Conservation (phyloP, 306 rosid species). For the Fragaria vesca region DNA sequence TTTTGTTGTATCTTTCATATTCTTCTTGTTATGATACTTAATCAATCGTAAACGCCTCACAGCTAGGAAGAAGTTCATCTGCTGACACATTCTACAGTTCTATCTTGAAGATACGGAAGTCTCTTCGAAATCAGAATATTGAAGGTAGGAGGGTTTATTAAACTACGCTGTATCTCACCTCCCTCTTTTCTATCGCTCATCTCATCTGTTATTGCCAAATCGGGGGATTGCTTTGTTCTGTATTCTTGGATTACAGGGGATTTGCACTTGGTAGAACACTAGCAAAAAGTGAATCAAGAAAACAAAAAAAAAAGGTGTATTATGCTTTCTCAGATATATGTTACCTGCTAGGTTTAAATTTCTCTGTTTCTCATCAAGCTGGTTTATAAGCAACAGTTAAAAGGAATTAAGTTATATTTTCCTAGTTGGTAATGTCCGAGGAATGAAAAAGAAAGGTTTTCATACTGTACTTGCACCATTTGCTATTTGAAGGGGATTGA, state of each 20-base stretch:
- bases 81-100: constrained; percentile 26
- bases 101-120: constrained; percentile 32
- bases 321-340: background rate
- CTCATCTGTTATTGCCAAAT: background rate
- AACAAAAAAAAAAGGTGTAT: background rate
- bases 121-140: constrained; percentile 25
- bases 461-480: background rate
- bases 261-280: background rate
- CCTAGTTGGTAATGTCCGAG: background rate
- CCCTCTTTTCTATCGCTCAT: background rate
- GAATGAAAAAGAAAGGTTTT: background rate
- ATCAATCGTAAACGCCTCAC: constrained; percentile 3
- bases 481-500: background rate
- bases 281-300: background rate
- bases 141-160: constrained; percentile 24
- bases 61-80: constrained; percentile 36
- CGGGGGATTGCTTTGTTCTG: background rate
- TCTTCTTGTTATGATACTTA: background rate
- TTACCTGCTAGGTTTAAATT: background rate
- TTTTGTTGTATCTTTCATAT: background rate
- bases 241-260: background rate
- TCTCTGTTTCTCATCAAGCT: background rate
- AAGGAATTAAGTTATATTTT: background rate
- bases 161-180: background rate
- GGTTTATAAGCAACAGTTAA: background rate